Conservation (phyloP, 345 rosid genomes). For the Boechera divaricarpa region DNA sequence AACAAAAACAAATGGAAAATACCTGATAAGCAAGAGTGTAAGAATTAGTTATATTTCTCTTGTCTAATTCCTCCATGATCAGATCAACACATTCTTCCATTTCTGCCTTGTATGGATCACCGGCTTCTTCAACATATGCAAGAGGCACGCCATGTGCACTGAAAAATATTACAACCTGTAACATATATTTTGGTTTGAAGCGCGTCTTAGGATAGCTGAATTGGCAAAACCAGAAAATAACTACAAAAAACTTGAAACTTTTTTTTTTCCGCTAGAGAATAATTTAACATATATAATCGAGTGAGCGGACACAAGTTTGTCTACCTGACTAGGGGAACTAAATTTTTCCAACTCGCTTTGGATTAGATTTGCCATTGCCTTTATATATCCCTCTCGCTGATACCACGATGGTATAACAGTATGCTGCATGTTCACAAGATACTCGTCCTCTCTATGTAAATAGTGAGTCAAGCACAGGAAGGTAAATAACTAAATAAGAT, state of each 20-base stretch:
- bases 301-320: slow-evolving; percentile 14
- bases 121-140: slow-evolving; percentile 99
- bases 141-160: slow-evolving; percentile 99
- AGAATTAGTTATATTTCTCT: slow-evolving; percentile 68
- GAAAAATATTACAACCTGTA: slow-evolving; percentile 94
- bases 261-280: background rate
- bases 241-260: slow-evolving; percentile 8
- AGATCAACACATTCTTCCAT: slow-evolving; percentile 99
- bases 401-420: slow-evolving; percentile 99
- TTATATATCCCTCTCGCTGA: slow-evolving; percentile 97
- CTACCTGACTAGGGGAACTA: slow-evolving; percentile 75
- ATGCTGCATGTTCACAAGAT: slow-evolving; percentile 98
- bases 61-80: slow-evolving; percentile 95
- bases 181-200: slow-evolving; percentile 42
- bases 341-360: slow-evolving; percentile 74
- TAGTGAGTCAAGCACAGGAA: slow-evolving; percentile 37
- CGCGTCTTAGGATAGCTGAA: slow-evolving; percentile 35
- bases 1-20: slow-evolving; percentile 9
- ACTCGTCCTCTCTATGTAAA: slow-evolving; percentile 83
- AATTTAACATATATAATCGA: background rate
- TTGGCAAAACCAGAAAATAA: slow-evolving; percentile 7
- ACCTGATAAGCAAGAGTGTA: slow-evolving; percentile 99
- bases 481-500: slow-evolving; percentile 23
- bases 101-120: slow-evolving; percentile 99
- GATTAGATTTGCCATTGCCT: slow-evolving; percentile 83